A percentile compares a stretch with the other conserved stretches of the same genome.
Conservation (phyloP, 805 yeast genomes). For the Pichia rugopelliculosa region DNA sequence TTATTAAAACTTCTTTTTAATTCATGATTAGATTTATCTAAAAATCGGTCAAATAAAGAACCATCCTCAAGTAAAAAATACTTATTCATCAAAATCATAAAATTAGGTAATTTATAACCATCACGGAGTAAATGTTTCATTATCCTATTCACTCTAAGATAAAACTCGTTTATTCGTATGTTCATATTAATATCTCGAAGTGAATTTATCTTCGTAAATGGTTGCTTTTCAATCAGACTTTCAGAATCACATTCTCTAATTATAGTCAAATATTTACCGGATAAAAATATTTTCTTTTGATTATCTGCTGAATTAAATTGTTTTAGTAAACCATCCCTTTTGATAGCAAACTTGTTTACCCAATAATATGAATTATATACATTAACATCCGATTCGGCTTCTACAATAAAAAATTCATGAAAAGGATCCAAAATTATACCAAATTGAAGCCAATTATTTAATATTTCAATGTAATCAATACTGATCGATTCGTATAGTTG, state of each 20-base stretch:
- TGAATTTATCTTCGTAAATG: conserved; percentile 12
- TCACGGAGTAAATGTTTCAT: conserved; percentile 50
- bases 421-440: conserved; percentile 75
- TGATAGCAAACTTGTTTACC: conserved; percentile 66
- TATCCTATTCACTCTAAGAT: conserved; percentile 56
- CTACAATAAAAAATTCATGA: conserved; percentile 72
- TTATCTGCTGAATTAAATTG: conserved; percentile 48
- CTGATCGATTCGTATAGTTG: conserved; percentile 53
- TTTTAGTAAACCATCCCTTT: conserved; percentile 66
- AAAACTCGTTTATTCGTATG: conserved; percentile 52
- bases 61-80: conserved; percentile 52
- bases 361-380: conserved; percentile 49
- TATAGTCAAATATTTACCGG: conserved; percentile 82
- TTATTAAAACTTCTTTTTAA: conserved; percentile 32
- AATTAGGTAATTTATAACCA: conserved; percentile 47
- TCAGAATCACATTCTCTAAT: conserved; percentile 37
- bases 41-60: conserved; percentile 43
- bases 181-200: conserved; percentile 35
- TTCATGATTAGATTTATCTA: conserved; percentile 45
- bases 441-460: conserved; percentile 69
- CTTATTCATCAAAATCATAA: conserved; percentile 45
- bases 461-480: conserved; percentile 52
- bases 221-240: neutral
- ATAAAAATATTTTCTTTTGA: conserved; percentile 59
- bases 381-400: conserved; percentile 14